Base-by-base conservation (phyloP, 345 rosid species). In the Hibiscus mutabilis region DNA sequence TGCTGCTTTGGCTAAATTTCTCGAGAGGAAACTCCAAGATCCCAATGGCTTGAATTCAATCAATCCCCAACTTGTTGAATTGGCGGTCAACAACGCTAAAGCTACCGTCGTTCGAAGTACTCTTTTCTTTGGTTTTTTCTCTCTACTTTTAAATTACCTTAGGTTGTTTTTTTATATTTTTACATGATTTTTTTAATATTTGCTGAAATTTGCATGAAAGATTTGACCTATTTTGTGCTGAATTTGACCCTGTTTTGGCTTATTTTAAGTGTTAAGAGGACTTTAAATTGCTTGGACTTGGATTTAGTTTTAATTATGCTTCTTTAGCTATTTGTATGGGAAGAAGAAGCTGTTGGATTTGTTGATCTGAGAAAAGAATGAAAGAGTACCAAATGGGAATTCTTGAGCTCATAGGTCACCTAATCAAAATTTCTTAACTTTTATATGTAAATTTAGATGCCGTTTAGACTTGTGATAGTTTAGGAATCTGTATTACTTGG, bases 1-100 rank as follows among this genome's bases (percentile, higher is more conserved):
- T 10, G 89, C 92, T 21, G 99, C 99, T 7, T 73, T 95, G 64
- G 97, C 97, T 58, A 95, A 89, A 81, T 95, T 95, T 73, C 80
- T 95, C 0, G 97, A 92, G 60, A 82, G 98, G 79, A 95, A 90
- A 77, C 89, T 90, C 16, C 91, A 92, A 67, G 97, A 95, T 19
- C 96, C 98, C 1, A 75, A 86, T 59, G 97, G 99, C 13, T 77
- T 90, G 77, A 75, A 87, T 60, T 84, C 96, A 37, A 79, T 95
- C n/a, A 76, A 90, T 70, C 97, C 98, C 0, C 71, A 86, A 35
- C 83, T 95, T 69, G 57, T 95, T 75, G 94, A 92, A 79, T 83
- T 85, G 72, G 98, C 99, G 42, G 94, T 89, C 75, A 75, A 84
- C 58, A 89, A 92, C 71, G 94, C 99, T 82, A 82, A 80, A 77